These are phyloP conservation scores for Flaveria ramosissima DNA, from an alignment of 129 eudicot species.

Conservation along the genomic window DNA sequence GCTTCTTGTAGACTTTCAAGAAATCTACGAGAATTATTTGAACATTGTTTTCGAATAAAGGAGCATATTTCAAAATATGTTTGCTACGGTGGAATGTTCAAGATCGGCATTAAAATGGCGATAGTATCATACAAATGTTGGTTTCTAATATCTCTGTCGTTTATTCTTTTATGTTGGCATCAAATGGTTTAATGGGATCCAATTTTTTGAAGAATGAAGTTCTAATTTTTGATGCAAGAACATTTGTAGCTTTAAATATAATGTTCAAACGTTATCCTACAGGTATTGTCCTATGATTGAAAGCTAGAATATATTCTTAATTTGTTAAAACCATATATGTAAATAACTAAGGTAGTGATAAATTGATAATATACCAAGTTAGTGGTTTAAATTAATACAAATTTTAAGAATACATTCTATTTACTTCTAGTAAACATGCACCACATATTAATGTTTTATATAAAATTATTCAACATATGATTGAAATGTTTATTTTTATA, in stretches of 20 bases:
- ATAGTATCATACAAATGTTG: not conserved
- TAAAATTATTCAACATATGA: too few relatives aligned
- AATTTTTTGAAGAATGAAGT: conserved; percentile 28
- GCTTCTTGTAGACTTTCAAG: too few relatives aligned
- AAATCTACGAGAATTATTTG: too few relatives aligned
- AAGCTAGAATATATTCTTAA: conserved; percentile 25
- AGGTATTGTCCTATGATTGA: conserved; percentile 21
- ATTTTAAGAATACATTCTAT: conserved; percentile 20
- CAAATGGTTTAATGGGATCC: conserved; percentile 25
- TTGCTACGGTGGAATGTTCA: not conserved
- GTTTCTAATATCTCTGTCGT: conserved; percentile 18
- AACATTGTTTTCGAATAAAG: not conserved
- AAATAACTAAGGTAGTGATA: not conserved
- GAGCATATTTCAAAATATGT: not conserved
- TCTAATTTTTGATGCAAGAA: conserved; percentile 27
- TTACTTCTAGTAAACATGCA: not conserved
- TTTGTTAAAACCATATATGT: not conserved
- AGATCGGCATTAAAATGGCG: not conserved
- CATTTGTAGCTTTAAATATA: conserved; percentile 20
- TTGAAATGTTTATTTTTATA: too few relatives aligned
- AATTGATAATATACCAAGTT: conserved; percentile 24
- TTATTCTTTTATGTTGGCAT: conserved; percentile 30
- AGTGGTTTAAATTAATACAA: conserved; percentile 21
- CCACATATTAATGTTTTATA: not conserved
- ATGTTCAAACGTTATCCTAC: conserved; percentile 27